These are phyloP conservation scores for Hordeum marinum DNA, from an alignment of 176 grass and related monocot genomes.

Conservation along the genomic window DNA sequence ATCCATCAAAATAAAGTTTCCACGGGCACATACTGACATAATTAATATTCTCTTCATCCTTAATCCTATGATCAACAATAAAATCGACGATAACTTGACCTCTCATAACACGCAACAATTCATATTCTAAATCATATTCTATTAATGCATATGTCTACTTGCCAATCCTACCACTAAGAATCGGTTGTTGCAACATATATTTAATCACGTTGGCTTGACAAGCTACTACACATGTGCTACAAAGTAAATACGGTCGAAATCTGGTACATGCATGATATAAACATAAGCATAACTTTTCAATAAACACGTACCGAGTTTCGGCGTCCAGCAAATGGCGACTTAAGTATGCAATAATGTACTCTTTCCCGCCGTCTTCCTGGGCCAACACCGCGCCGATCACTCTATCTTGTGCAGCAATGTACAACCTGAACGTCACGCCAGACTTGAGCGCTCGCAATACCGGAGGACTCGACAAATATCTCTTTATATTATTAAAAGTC, in stretches of 20 bases:
- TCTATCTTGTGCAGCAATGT: too few relatives aligned
- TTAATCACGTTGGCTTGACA: not conserved
- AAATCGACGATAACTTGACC: too few relatives aligned
- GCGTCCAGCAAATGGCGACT: not conserved
- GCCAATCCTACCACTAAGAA: not conserved
- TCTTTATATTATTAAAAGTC: too few relatives aligned
- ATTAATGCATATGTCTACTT: not conserved
- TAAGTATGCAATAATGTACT: too few relatives aligned
- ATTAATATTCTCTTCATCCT: too few relatives aligned
- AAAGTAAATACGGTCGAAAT: not conserved
- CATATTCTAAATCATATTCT: not conserved
- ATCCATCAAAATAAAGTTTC: not conserved
- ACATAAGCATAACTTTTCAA: not conserved
- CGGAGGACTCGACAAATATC: too few relatives aligned
- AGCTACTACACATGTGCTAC: not conserved
- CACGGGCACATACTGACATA: not conserved
- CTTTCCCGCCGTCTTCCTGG: too few relatives aligned
- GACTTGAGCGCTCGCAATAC: too few relatives aligned
- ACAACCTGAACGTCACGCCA: too few relatives aligned
- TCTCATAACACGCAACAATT: not conserved
- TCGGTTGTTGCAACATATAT: not conserved
- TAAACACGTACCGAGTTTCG: not conserved
- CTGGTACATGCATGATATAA: conserved; percentile 15
- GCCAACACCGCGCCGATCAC: too few relatives aligned
- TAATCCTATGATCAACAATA: too few relatives aligned